Evolutionary conservation across 108 stramenopile genomes (phyloP).

Genomic region (Skeletonema grethae): DNA sequence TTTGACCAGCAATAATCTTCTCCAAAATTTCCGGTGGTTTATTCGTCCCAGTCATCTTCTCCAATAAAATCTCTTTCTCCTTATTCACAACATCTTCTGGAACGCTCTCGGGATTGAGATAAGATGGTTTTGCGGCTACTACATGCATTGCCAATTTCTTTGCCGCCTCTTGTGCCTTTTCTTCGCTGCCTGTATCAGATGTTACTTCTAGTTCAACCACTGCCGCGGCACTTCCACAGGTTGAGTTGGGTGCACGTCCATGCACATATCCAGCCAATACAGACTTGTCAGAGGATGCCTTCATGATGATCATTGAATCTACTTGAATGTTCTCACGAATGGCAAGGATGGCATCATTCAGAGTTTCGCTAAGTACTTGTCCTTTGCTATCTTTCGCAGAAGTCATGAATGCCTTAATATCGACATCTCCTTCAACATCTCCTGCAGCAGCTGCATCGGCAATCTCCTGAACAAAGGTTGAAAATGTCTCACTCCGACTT

Average conservation of each 20-base stretch:
- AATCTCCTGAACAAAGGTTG: slow-evolving; percentile 61
- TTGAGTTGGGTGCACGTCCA: slow-evolving; percentile 46
- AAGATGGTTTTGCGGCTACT: slow-evolving; percentile 87
- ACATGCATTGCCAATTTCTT: slow-evolving; percentile 95
- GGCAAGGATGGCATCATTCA: slow-evolving; percentile 78
- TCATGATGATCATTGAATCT: slow-evolving; percentile 47
- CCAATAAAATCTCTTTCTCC: slow-evolving; percentile 66
- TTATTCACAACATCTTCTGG: slow-evolving; percentile 66
- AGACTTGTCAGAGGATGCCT: slow-evolving; percentile 41
- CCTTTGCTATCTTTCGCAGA: slow-evolving; percentile 28
- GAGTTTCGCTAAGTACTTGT: slow-evolving; percentile 45
- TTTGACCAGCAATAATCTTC: slow-evolving; percentile 73
- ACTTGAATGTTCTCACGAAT: slow-evolving; percentile 81
- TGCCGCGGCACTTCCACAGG: slow-evolving; percentile 74
- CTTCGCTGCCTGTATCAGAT: slow-evolving; percentile 20
- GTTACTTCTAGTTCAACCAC: slow-evolving; percentile 47
- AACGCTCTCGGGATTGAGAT: slow-evolving; percentile 62
- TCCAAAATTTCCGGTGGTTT: slow-evolving; percentile 82
- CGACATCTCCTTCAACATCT: slow-evolving; percentile 20
- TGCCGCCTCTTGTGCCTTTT: slow-evolving; percentile 52
- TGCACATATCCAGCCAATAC: slow-evolving; percentile 77
- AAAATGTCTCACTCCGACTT: slow-evolving; percentile 58
- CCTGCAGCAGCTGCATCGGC: slow-evolving; percentile 58
- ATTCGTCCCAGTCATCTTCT: slow-evolving; percentile 58
- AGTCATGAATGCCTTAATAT: slow-evolving; percentile 30